A percentile compares a stretch with the other conserved stretches of the same genome.
These are phyloP conservation scores for Scopulariopsis brevicaulis DNA, from an alignment of 2,329 filamentous ascomycete genomes.

Conservation along the genomic window DNA sequence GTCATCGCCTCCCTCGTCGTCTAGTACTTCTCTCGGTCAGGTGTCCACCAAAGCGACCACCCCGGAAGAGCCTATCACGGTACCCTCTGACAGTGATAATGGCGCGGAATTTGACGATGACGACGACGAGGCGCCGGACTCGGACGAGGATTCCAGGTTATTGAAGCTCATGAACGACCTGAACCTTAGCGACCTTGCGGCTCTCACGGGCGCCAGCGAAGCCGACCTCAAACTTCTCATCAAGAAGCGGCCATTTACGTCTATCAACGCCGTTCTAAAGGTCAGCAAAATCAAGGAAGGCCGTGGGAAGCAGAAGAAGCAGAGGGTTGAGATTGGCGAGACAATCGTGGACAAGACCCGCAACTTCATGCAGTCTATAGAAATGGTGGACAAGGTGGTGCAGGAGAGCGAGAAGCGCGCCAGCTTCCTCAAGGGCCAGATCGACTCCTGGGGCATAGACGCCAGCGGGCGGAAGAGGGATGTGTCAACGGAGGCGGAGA, in stretches of 20 bases:
- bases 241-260: constrained; percentile 60
- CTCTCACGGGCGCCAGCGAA: constrained; percentile 66
- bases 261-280: constrained; percentile 42
- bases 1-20: not conserved
- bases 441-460: constrained; percentile 37
- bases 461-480: constrained; percentile 24
- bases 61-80: not conserved
- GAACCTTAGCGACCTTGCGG: constrained; percentile 62
- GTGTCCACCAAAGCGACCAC: constrained; percentile 3
- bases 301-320: constrained; percentile 21
- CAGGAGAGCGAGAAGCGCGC: constrained; percentile 63
- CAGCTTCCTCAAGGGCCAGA: constrained; percentile 35
- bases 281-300: constrained; percentile 45
- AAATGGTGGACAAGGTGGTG: constrained; percentile 75
- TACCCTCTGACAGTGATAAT: constrained; percentile 15
- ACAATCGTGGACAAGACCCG: constrained; percentile 39
- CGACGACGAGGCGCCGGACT: constrained; percentile 12
- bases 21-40: not conserved
- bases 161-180: constrained; percentile 78
- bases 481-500: constrained; percentile 10
- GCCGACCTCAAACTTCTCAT: constrained; percentile 59
- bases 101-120: constrained; percentile 28
- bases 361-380: constrained; percentile 70
- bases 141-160: constrained; percentile 33
- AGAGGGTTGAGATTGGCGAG: constrained; percentile 38